These are phyloP conservation scores for Aspergillus novoparasiticus DNA, from an alignment of 2,329 filamentous ascomycete species.

Conservation along the genomic window DNA sequence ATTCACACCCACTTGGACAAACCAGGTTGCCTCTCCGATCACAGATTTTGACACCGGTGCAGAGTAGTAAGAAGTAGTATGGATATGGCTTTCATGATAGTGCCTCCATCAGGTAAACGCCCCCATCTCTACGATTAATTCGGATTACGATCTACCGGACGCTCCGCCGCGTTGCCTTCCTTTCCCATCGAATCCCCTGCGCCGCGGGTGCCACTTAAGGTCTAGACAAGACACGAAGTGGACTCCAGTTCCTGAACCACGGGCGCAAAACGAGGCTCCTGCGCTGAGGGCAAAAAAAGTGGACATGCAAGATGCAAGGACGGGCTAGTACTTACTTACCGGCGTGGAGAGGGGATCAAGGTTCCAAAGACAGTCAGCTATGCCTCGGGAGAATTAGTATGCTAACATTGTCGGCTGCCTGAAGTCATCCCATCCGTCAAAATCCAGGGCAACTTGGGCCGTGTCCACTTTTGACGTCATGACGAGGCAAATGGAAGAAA, in stretches of 20 bases:
- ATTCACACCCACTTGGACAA: background rate
- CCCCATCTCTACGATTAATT: background rate
- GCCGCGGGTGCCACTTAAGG: background rate
- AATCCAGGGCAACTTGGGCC: background rate
- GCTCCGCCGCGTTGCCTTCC: slow-evolving; percentile 11
- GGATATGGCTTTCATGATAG: background rate
- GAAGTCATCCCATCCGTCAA: background rate
- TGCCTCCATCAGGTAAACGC: background rate
- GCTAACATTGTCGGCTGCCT: background rate
- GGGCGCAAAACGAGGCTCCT: slow-evolving; percentile 6
- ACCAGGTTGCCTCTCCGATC: background rate
- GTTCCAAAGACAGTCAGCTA: background rate
- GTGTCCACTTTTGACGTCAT: slow-evolving; percentile 1
- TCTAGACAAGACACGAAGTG: slow-evolving; percentile 11
- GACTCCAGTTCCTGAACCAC: slow-evolving; percentile 17
- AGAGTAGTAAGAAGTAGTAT: background rate
- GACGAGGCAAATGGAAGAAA: background rate
- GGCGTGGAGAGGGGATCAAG: background rate
- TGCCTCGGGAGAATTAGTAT: background rate
- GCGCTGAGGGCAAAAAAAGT: background rate
- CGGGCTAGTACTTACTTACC: background rate
- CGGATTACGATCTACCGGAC: slow-evolving; percentile 11
- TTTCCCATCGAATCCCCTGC: background rate
- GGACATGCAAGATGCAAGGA: background rate
- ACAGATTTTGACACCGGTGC: background rate